Evolutionary conservation across 768 basidiomycete genomes (phyloP), one percentile per base, ranked within the genome.

Genomic region (Russula dissimulans): DNA sequence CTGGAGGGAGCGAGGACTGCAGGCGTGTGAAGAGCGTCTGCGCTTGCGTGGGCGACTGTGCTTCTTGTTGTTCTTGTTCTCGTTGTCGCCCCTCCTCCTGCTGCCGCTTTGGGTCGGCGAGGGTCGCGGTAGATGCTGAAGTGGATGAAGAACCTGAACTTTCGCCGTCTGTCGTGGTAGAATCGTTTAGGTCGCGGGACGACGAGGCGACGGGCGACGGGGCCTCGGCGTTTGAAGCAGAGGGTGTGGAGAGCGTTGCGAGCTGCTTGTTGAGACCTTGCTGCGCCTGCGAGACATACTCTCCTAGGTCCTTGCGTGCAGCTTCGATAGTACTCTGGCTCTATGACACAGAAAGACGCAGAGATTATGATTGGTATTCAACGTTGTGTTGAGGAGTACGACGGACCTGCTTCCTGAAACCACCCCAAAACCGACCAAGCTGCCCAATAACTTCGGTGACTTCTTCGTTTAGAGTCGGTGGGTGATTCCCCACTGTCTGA

Each of bases 391-490:
- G 22, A 26, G 22, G 22, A 26, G 22, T 32, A 17, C 1, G 41
- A 26, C 83, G 64, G 66, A 84, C 92, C 84, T 94, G 92, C 71
- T 87, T 89, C 76, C 85, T 83, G 69, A 95, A 88, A 34, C 91
- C 89, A 47, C 91, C 91, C 94, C 94, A 97, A 69, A 93, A 86
- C 54, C 86, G 78, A 32, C 86, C 84, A 12, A 95, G 76, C 67
- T 91, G 87, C n/a, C 89, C 89, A 44, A 95, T 83, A 26, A 93
- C 93, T 67, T 95, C 87, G 2, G 80, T 80, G 14, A 97, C 90
- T 71, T 97, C 93, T 68, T 95, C 87, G 68, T 95, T 86, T 46
- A 97, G 74, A 57, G 78, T 81, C 44, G 70, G 78, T 57, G 81
- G 81, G 34, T 81, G 74, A 38, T 76, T 71, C 41, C 71, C 74